Evolutionary conservation across 2,329 filamentous ascomycete genomes (phyloP).

Genomic region (Paecilomyces sp.): DNA sequence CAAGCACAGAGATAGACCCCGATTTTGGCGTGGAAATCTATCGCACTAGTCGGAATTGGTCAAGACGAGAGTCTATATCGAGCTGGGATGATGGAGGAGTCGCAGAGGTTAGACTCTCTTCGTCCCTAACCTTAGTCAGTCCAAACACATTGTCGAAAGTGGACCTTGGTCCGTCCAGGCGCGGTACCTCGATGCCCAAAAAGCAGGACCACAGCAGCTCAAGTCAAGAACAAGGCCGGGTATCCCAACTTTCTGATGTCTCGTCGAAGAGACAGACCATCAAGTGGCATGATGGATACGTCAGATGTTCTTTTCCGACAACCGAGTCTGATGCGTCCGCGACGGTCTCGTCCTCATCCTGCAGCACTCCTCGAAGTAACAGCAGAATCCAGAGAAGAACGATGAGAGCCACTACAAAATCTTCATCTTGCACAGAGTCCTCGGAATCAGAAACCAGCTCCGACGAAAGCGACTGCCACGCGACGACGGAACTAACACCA

Average conservation of each 20-base stretch:
- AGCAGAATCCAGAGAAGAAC: not conserved
- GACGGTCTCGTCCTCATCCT: not conserved
- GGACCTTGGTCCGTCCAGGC: not conserved
- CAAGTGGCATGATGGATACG: not conserved
- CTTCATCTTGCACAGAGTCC: not conserved
- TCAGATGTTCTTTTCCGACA: not conserved
- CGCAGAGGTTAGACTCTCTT: not conserved
- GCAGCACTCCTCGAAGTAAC: not conserved
- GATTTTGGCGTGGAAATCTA: constrained; percentile 20
- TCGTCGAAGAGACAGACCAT: not conserved
- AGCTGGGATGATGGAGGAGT: constrained; percentile 5
- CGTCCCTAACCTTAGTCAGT: constrained; percentile 4
- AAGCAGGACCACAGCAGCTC: not conserved
- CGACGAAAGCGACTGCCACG: not conserved
- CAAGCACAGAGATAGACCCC: constrained; percentile 20
- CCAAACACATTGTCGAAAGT: not conserved
- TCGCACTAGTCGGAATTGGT: constrained; percentile 14
- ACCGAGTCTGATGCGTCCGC: not conserved
- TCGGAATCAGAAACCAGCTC: not conserved
- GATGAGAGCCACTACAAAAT: not conserved
- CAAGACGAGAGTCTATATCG: constrained; percentile 5
- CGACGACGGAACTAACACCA: not conserved
- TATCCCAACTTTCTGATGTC: not conserved
- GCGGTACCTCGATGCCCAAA: not conserved
- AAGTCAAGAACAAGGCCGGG: not conserved